Evolutionary conservation across 768 basidiomycete species (phyloP).

Genomic region (Astraeus odoratus): DNA sequence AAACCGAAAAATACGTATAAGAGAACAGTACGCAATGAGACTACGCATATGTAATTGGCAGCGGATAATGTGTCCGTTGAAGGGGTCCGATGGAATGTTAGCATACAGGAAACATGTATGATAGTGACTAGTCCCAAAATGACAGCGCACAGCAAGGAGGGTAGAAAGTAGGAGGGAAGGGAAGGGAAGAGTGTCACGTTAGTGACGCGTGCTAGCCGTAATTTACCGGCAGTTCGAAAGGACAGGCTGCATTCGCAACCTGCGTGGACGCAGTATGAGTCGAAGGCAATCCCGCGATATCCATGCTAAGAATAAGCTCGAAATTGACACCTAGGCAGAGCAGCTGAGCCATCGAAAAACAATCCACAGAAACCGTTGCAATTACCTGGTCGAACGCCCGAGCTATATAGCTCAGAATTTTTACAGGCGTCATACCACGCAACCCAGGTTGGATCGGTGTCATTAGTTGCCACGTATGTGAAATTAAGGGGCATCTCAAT

Average conservation of each 20-base stretch:
- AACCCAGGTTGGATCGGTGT: constrained; percentile 76
- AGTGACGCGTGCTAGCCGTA: constrained; percentile 32
- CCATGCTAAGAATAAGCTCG: constrained; percentile 56
- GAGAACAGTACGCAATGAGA: not conserved
- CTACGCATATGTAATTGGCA: not conserved
- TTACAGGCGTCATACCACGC: constrained; percentile 76
- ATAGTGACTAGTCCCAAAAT: not conserved
- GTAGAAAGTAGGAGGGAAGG: not conserved
- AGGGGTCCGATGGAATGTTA: not conserved
- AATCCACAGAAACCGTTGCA: constrained; percentile 9
- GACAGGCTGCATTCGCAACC: constrained; percentile 57
- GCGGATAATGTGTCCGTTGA: not conserved
- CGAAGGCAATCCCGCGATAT: constrained; percentile 62
- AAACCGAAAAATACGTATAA: too few relatives aligned
- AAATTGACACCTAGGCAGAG: constrained; percentile 44
- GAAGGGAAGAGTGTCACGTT: not conserved
- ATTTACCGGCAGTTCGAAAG: constrained; percentile 55
- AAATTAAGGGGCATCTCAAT: constrained; percentile 77
- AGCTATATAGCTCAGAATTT: constrained; percentile 42
- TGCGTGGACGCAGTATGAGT: constrained; percentile 47
- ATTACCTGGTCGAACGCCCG: constrained; percentile 57
- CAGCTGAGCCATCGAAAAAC: constrained; percentile 3
- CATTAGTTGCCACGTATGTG: constrained; percentile 72
- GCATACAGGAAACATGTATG: not conserved
- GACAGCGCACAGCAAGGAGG: not conserved